Base-by-base conservation (phyloP, 2,329 filamentous ascomycete species). In the Trichoderma breve region DNA sequence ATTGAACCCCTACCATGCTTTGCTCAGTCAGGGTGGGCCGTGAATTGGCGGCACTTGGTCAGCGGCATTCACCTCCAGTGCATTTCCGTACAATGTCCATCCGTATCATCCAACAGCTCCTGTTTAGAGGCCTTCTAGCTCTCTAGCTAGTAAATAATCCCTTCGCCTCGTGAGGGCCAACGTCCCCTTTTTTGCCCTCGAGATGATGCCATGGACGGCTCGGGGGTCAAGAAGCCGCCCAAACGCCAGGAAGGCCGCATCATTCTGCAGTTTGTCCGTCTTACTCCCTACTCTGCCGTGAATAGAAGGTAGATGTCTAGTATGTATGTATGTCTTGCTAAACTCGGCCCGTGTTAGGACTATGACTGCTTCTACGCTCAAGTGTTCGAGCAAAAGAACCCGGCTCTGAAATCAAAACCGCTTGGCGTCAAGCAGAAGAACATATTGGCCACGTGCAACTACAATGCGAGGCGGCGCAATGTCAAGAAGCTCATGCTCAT, bases 341-440 rank as follows among this genome's bases (percentile, higher is more conserved):
- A 74, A 72, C 68, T 55, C 30, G 66, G 58, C 4, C 26, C 18
- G 12, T 51, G 9, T 2, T 71, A 92, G 90, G 90, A 93, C 81
- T 93, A 94, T 80, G 93, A 95, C 83, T 97, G 93, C 84, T 98
- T 98, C 85, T 98, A 98, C 81, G 95, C 95, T 26, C 93, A 94
- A 64, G 94, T 96, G 9, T 91, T 96, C 76, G 94, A 98, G 82
- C 91, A 91, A 74, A 91, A 92, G 79, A 90, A 92, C 75, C 93
- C 94, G 0, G 84, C 86, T 3, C 84, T 98, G 71, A 93, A 90
- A 78, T 85, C 87, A 1, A 83, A 92, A 21, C 93, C 94, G 7
- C 84, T 98, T 39, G 95, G 94, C 43, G 90, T 97, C 72, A 93
- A 95, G 81, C 95, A 98, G 82, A 98, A 98, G 82, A 93, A 94